Evolutionary conservation across 2,329 filamentous ascomycete genomes (phyloP), one percentile per base, ranked within the genome.

Genomic region (Mycosphaerelloides madeirae): DNA sequence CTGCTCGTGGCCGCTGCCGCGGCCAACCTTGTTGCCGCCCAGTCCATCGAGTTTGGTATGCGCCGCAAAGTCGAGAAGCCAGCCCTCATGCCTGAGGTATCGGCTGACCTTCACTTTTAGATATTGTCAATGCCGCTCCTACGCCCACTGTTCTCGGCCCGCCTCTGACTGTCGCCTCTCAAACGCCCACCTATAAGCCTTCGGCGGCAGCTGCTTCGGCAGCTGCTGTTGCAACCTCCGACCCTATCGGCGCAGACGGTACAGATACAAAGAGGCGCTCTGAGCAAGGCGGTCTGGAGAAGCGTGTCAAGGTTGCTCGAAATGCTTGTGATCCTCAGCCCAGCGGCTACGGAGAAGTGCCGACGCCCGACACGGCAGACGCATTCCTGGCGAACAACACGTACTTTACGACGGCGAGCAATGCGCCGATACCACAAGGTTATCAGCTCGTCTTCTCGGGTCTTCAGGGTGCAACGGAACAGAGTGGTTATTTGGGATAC

Each of bases 361-460:
- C 53, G 14, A 46, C 31, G n/a, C 63, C 64, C 5, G 67, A 70
- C 44, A 66, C 43, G 7, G 43, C 49, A n/a, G 37, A 44, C 12
- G 50, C 46, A 20, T 50, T 51, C 32, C 28, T 44, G n/a, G 36
- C 18, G 22, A 53, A 48, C 15, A 9, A 16, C 16, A 28, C 33
- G 7, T 48, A 46, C 29, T 20, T 33, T 13, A 14, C 25, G n/a
- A 31, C 36, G 16, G 44, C 46, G 16, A 29, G 32, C 15, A 14
- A 22, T 9, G 47, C 52, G 8, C 34, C 43, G 12, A 29, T 39
- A 11, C 49, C 49, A 36, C 38, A 44, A 18, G 52, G 50, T 13
- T 55, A 55, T 36, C 33, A 22, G n/a, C 29, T 46, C 8, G 48
- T 47, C 16, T 55, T 53, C 50, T 18, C 38, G 38, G 48, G 53